Evolutionary conservation across 495 filamentous ascomycete species (phyloP).

Genomic region (Amorphotheca resinae): DNA sequence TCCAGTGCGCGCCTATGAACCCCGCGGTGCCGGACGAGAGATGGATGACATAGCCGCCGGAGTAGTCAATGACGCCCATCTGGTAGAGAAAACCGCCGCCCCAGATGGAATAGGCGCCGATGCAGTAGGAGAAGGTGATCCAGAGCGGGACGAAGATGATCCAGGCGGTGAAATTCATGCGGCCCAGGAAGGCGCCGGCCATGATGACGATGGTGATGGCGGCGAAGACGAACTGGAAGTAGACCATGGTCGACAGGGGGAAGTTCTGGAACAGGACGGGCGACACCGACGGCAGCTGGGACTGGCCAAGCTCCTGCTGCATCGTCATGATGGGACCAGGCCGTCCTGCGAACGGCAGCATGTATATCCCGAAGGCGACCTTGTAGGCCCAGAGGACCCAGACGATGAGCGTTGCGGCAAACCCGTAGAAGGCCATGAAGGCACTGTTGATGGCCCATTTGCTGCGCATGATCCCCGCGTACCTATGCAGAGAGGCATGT

Average conservation of each 20-base stretch:
- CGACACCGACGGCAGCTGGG: conserved; percentile 29
- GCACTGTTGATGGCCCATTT: conserved; percentile 46
- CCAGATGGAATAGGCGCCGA: conserved; percentile 38
- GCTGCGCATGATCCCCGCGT: conserved; percentile 42
- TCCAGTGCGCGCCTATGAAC: conserved; percentile 41
- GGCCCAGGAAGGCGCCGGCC: conserved; percentile 37
- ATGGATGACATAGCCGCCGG: conserved; percentile 47
- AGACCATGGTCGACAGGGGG: conserved; percentile 42
- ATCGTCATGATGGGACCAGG: conserved; percentile 41
- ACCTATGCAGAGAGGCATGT: conserved; percentile 14
- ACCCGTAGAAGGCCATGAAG: conserved; percentile 47
- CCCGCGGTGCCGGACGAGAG: conserved; percentile 43
- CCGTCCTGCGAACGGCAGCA: conserved; percentile 39
- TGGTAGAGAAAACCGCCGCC: conserved; percentile 42
- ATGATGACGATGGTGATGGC: conserved; percentile 44
- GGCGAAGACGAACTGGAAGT: conserved; percentile 49
- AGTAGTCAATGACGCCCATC: conserved; percentile 43
- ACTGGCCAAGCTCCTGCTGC: conserved; percentile 34
- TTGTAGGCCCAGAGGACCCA: conserved; percentile 48
- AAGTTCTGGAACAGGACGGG: conserved; percentile 28
- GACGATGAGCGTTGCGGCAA: conserved; percentile 38
- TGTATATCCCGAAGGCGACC: conserved; percentile 38
- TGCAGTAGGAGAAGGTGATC: conserved; percentile 38
- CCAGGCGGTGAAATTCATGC: conserved; percentile 46
- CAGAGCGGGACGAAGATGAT: conserved; percentile 45